Evolutionary conservation across 2,329 filamentous ascomycete species (phyloP).

Genomic region (Talaromyces sp.): DNA sequence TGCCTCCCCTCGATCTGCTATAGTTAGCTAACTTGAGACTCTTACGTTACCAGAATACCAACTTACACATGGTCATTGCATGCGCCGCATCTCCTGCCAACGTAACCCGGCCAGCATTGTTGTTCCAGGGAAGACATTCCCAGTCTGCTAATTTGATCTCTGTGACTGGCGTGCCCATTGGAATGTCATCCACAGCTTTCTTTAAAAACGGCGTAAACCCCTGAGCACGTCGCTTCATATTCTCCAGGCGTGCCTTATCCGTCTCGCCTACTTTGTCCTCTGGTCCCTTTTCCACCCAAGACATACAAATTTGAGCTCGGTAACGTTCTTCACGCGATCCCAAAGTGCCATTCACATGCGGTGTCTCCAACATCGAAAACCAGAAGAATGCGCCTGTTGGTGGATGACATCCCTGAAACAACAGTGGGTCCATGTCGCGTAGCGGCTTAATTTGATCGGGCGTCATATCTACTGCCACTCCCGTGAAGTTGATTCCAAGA

Average conservation of each 20-base stretch:
- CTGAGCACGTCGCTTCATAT: slow-evolving; percentile 42
- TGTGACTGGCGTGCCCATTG: slow-evolving; percentile 28
- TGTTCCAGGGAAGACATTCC: slow-evolving; percentile 36
- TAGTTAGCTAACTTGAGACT: neutral
- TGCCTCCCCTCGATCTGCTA: slow-evolving; percentile 34
- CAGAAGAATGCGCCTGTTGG: slow-evolving; percentile 27
- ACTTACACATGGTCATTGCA: slow-evolving; percentile 38
- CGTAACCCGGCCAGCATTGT: slow-evolving; percentile 30
- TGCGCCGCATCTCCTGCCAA: slow-evolving; percentile 37
- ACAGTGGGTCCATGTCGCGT: slow-evolving; percentile 55
- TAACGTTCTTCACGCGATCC: slow-evolving; percentile 39
- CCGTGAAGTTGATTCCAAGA: slow-evolving; percentile 27
- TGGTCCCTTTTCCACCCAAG: slow-evolving; percentile 46
- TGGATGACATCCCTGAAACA: slow-evolving; percentile 32
- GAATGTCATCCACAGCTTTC: slow-evolving; percentile 27
- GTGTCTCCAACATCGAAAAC: slow-evolving; percentile 48
- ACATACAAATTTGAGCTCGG: slow-evolving; percentile 51
- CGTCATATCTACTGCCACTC: slow-evolving; percentile 43
- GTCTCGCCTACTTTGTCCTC: slow-evolving; percentile 39
- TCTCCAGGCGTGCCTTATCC: slow-evolving; percentile 35
- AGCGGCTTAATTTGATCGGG: slow-evolving; percentile 59
- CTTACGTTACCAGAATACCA: neutral
- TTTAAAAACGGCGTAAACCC: slow-evolving; percentile 29
- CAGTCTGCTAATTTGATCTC: slow-evolving; percentile 34
- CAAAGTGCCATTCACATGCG: slow-evolving; percentile 39